Percentiles rank a stretch among this genome's conserved stretches.
phyloP scores from a whole-genome alignment of 352 stramenopile species.

The Globisporangium carolinianum region DNA sequence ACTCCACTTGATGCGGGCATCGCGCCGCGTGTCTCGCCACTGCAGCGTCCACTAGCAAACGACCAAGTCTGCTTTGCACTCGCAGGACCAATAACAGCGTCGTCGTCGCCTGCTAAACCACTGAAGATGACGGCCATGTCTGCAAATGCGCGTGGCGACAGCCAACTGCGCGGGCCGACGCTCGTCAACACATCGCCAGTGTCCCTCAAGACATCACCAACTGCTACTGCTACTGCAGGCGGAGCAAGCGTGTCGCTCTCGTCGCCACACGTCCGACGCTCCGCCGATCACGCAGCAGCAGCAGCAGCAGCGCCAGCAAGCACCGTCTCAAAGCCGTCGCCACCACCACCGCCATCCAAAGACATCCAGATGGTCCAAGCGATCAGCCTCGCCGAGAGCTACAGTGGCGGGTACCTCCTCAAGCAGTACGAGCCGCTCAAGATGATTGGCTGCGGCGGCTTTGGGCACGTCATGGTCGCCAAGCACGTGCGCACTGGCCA shows the following conservation, averaged over 20 bases:
- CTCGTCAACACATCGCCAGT: not conserved
- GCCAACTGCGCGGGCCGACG: slow-evolving; percentile 5
- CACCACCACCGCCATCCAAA: slow-evolving; percentile 6
- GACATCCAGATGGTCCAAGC: slow-evolving; percentile 64
- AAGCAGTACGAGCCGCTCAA: slow-evolving; percentile 76
- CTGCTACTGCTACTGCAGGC: not conserved
- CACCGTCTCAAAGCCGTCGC: not conserved
- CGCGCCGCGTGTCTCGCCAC: not conserved
- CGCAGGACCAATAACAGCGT: not conserved
- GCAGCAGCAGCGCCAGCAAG: not conserved
- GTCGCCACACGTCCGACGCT: not conserved
- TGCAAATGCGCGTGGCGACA: not conserved
- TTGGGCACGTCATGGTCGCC: slow-evolving; percentile 84
- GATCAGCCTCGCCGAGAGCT: slow-evolving; percentile 72
- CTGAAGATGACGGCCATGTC: not conserved
- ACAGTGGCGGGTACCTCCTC: slow-evolving; percentile 67
- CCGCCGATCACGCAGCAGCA: slow-evolving; percentile 1
- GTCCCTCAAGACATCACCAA: not conserved
- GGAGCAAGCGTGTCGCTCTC: slow-evolving; percentile 4
- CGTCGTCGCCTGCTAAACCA: slow-evolving; percentile 4
- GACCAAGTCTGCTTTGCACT: slow-evolving; percentile 11
- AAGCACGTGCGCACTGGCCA: slow-evolving; percentile 44
- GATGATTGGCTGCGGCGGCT: slow-evolving; percentile 75
- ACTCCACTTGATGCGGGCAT: slow-evolving; percentile 1
- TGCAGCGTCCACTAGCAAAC: not conserved